A percentile compares a stretch with the other conserved stretches of the same genome.
phyloP scores from a whole-genome alignment of 2,329 filamentous ascomycete species.

The Dactylella cylindrospora region DNA sequence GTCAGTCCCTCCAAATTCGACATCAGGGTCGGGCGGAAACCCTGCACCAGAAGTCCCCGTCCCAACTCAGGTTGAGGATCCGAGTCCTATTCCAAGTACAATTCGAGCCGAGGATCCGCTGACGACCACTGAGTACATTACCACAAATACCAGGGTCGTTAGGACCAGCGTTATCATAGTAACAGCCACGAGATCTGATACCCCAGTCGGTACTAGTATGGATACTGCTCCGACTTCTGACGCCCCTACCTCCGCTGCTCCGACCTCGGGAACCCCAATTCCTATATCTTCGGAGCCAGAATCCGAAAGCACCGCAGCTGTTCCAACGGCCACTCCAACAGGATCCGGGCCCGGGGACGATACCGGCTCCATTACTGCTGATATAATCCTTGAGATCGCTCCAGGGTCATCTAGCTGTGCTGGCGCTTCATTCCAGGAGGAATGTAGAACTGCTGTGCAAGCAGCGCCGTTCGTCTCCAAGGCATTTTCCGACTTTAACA shows the following conservation, averaged over 20 bases:
- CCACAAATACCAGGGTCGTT: too few relatives aligned
- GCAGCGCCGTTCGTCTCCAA: constrained; percentile 62
- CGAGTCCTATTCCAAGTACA: neutral
- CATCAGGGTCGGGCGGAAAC: neutral
- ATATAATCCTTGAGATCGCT: constrained; percentile 60
- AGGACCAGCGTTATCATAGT: constrained; percentile 1
- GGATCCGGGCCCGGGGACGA: neutral
- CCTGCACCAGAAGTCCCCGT: neutral
- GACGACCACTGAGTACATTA: constrained; percentile 17
- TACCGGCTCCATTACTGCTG: constrained; percentile 46
- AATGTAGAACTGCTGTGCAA: constrained; percentile 67
- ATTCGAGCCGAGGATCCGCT: constrained; percentile 1
- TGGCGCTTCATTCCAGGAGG: constrained; percentile 54
- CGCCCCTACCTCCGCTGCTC: neutral
- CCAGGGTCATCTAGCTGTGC: constrained; percentile 61
- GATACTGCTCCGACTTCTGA: neutral
- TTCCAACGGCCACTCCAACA: neutral
- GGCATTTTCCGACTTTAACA: constrained; percentile 61
- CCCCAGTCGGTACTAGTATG: neutral
- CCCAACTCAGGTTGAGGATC: neutral
- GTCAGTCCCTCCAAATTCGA: neutral
- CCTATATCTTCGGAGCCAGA: too few relatives aligned
- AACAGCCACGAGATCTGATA: neutral
- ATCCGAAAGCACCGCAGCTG: neutral
- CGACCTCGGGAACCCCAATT: too few relatives aligned